A percentile compares a stretch with the other conserved stretches of the same genome.
Conservation (phyloP, 768 basidiomycete genomes). For the Mycena kentingensis region DNA sequence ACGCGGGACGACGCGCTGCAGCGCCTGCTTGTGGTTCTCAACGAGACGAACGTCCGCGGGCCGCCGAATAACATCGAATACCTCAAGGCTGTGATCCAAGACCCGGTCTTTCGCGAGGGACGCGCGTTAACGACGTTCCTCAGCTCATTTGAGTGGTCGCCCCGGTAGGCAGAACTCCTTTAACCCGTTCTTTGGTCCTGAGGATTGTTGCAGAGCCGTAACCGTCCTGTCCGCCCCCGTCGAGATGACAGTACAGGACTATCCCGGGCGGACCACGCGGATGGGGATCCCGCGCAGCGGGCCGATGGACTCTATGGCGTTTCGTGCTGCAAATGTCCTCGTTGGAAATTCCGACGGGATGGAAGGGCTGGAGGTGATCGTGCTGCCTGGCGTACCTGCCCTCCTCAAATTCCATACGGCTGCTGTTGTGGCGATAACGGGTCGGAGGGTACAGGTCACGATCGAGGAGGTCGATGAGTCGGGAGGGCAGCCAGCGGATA, state of each 20-base stretch:
- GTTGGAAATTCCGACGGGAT: constrained; percentile 51
- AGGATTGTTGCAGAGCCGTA: constrained; percentile 39
- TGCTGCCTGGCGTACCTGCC: constrained; percentile 45
- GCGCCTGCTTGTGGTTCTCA: constrained; percentile 43
- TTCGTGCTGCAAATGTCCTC: constrained; percentile 57
- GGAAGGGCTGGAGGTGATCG: constrained; percentile 59
- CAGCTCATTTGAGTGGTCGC: constrained; percentile 42
- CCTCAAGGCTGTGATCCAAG: constrained; percentile 46
- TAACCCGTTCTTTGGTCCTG: not conserved
- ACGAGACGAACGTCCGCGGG: constrained; percentile 48
- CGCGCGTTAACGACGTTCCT: constrained; percentile 52
- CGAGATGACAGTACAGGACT: constrained; percentile 60
- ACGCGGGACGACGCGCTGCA: constrained; percentile 48
- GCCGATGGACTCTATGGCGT: constrained; percentile 62
- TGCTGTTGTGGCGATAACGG: constrained; percentile 57
- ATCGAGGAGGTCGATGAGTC: constrained; percentile 44
- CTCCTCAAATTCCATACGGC: constrained; percentile 52
- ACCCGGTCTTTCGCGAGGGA: constrained; percentile 42
- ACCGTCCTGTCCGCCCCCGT: constrained; percentile 58
- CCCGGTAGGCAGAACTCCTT: constrained; percentile 36
- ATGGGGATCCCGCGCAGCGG: constrained; percentile 65
- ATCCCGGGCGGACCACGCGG: constrained; percentile 53
- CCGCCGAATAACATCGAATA: constrained; percentile 63
- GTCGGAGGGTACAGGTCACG: constrained; percentile 48
- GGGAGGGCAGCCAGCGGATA: constrained; percentile 34